These are phyloP conservation scores for Botryotinia narcissicola DNA, from an alignment of 2,329 filamentous ascomycete species.

Conservation along the genomic window DNA sequence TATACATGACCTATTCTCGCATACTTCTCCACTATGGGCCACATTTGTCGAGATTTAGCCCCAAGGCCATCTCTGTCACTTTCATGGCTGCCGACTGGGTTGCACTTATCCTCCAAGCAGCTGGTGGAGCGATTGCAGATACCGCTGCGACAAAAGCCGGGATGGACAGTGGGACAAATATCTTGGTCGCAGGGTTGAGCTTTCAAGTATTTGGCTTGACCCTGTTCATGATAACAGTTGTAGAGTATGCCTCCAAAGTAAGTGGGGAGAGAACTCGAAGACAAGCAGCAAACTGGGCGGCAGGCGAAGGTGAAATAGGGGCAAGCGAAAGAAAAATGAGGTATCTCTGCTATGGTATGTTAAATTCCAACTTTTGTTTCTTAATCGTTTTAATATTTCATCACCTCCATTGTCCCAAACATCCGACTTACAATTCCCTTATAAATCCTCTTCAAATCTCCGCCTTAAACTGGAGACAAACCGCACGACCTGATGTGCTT, in stretches of 20 bases:
- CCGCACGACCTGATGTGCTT: not conserved
- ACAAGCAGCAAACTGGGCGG: conserved; percentile 8
- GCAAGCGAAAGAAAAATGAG: not conserved
- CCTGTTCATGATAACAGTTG: conserved; percentile 29
- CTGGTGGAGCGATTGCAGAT: conserved; percentile 52
- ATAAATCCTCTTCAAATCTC: not conserved
- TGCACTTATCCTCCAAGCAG: conserved; percentile 57
- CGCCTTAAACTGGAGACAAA: not conserved
- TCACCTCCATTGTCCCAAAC: not conserved
- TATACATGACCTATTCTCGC: conserved; percentile 58
- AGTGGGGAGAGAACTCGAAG: not conserved
- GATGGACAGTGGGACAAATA: conserved; percentile 26
- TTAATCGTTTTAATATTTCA: not conserved
- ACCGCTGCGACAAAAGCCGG: conserved; percentile 28
- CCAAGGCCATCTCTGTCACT: conserved; percentile 49
- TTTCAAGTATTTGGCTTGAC: conserved; percentile 41
- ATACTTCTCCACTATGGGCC: conserved; percentile 53
- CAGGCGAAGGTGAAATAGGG: not conserved
- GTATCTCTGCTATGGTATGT: conserved; percentile 5
- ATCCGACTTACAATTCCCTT: not conserved
- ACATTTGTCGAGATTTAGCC: conserved; percentile 46
- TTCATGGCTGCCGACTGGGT: conserved; percentile 51
- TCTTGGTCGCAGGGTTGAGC: conserved; percentile 42
- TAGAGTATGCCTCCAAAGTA: conserved; percentile 26
- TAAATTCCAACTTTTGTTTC: not conserved